These are phyloP conservation scores for Solanum dulcamara DNA, from an alignment of 257 asterid genomes.

Conservation along the genomic window DNA sequence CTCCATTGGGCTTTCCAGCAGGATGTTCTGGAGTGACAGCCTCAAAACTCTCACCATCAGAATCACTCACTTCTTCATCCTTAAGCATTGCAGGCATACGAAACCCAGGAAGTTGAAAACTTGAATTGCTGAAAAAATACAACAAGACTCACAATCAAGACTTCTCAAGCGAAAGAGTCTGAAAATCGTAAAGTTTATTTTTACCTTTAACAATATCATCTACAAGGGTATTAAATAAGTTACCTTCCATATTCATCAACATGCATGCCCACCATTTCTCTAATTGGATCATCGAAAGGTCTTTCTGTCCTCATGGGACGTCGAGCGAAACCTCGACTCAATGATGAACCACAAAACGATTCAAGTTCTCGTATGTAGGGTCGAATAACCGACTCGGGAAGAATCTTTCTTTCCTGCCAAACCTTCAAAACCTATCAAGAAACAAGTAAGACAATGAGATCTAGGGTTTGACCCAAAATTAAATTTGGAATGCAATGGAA, in stretches of 20 bases:
- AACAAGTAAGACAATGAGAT: not conserved
- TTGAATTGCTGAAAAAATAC: constrained; percentile 61
- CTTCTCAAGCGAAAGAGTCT: not conserved
- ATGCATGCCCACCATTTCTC: constrained; percentile 91
- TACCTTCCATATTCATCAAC: constrained; percentile 97
- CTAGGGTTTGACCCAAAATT: not conserved
- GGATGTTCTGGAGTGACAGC: constrained; percentile 87
- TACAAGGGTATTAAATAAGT: not conserved
- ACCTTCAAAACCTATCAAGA: constrained; percentile 74
- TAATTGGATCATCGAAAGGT: constrained; percentile 77
- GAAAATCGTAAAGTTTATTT: not conserved
- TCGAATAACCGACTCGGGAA: constrained; percentile 68
- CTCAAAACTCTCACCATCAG: constrained; percentile 88
- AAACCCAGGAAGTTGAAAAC: constrained; percentile 80
- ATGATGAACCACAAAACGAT: constrained; percentile 54
- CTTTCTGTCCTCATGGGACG: constrained; percentile 65
- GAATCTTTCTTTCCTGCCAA: constrained; percentile 82
- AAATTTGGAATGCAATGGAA: not conserved
- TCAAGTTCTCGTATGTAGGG: constrained; percentile 84
- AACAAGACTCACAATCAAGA: not conserved
- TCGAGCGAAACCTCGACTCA: constrained; percentile 41
- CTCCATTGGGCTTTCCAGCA: constrained; percentile 33
- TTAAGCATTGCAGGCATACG: constrained; percentile 73
- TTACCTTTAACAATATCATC: not conserved
- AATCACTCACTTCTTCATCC: constrained; percentile 64